Percentiles rank a stretch among this genome's conserved stretches.
Conservation (phyloP, 352 stramenopile species). For the Thraustotheca clavata region DNA sequence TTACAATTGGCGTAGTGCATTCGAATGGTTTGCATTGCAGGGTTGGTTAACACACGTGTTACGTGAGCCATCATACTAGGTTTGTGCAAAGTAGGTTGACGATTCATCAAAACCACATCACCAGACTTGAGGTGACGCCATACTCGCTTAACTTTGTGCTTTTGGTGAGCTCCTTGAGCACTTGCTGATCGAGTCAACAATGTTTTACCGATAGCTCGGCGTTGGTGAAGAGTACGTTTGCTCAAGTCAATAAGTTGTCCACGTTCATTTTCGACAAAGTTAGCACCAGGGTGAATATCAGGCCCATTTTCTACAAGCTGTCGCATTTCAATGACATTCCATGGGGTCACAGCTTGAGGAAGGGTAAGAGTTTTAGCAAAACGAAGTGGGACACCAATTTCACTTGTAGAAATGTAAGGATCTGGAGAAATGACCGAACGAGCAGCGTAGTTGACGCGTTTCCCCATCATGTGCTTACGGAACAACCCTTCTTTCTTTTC, state of each 20-base stretch:
- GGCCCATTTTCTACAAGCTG: constrained; percentile 94
- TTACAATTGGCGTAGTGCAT: constrained; percentile 99
- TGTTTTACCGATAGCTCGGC: constrained; percentile 93
- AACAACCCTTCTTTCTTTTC: constrained; percentile 99
- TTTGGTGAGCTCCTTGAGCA: constrained; percentile 64
- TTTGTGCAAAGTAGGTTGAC: constrained; percentile 99
- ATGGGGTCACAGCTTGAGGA: constrained; percentile 95
- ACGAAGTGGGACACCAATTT: constrained; percentile 97
- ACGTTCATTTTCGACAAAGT: constrained; percentile 95
- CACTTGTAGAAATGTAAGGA: constrained; percentile 98
- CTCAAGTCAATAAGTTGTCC: constrained; percentile 92
- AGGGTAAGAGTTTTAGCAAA: constrained; percentile 99
- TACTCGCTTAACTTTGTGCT: constrained; percentile 90
- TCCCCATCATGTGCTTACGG: constrained; percentile 97
- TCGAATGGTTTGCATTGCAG: constrained; percentile 98
- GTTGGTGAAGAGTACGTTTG: constrained; percentile 89
- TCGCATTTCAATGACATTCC: constrained; percentile 97
- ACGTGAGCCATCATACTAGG: constrained; percentile 99
- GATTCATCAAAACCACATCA: constrained; percentile 99
- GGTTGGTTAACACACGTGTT: constrained; percentile 94
- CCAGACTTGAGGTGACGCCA: constrained; percentile 97
- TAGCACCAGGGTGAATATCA: constrained; percentile 94
- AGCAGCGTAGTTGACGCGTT: constrained; percentile 99
- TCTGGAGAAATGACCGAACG: constrained; percentile 99
- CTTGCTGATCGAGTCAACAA: constrained; percentile 87